These are phyloP conservation scores for Ceratocystis lukuohia DNA, from an alignment of 2,329 filamentous ascomycete genomes.

Conservation along the genomic window DNA sequence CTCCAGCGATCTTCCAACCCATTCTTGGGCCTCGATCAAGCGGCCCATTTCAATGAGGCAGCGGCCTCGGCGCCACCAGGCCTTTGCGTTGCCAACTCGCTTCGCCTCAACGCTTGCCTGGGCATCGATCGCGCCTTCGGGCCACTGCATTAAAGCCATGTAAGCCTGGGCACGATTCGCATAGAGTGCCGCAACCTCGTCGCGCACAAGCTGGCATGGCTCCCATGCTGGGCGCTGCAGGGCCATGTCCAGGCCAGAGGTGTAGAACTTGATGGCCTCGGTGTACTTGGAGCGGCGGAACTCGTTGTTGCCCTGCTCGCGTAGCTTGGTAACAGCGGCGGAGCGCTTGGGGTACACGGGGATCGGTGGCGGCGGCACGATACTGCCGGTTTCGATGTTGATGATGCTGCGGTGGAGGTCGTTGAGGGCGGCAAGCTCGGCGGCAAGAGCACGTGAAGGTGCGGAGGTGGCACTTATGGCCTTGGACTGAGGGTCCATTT, in stretches of 20 bases:
- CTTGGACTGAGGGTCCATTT: constrained; percentile 72
- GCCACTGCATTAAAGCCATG: constrained; percentile 71
- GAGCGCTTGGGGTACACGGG: constrained; percentile 87
- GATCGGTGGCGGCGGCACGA: constrained; percentile 68
- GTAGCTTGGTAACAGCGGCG: constrained; percentile 78
- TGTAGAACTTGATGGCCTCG: constrained; percentile 71
- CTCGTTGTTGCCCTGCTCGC: constrained; percentile 70
- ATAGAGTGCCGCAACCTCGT: constrained; percentile 69
- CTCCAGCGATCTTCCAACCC: constrained; percentile 65
- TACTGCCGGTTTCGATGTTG: constrained; percentile 44
- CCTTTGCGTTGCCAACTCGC: constrained; percentile 78
- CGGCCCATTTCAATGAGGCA: constrained; percentile 86
- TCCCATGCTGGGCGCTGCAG: constrained; percentile 75
- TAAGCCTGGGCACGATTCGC: constrained; percentile 82
- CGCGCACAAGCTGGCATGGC: constrained; percentile 64
- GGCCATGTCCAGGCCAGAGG: constrained; percentile 82
- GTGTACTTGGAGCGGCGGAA: constrained; percentile 64
- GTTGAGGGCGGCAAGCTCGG: constrained; percentile 65
- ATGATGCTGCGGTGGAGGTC: constrained; percentile 62
- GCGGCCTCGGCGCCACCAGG: constrained; percentile 78
- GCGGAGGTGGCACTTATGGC: constrained; percentile 43
- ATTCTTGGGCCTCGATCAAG: constrained; percentile 66
- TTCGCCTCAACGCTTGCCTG: constrained; percentile 81
- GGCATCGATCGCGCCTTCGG: constrained; percentile 75
- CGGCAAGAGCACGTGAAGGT: constrained; percentile 38